phyloP scores from a whole-genome alignment of 306 rosid species.

The Rubus parviflorus region DNA sequence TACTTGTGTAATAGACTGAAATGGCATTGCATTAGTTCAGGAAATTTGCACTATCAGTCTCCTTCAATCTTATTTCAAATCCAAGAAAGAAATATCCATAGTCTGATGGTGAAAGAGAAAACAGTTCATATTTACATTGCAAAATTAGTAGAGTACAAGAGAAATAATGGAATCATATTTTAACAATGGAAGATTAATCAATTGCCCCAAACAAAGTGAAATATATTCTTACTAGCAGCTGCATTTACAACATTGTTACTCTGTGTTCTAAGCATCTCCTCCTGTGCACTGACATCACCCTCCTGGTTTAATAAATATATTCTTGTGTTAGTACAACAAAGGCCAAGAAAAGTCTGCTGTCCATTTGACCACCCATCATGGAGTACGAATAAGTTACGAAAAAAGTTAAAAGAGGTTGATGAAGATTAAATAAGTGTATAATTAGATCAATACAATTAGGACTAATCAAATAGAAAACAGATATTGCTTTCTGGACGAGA shows the following conservation, averaged over 20 bases:
- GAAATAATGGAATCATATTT: neutral
- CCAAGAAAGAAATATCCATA: too few species aligned
- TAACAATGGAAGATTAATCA: constrained; percentile 16
- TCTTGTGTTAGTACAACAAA: neutral
- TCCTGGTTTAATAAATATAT: constrained; percentile 44
- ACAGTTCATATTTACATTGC: neutral
- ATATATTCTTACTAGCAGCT: constrained; percentile 82
- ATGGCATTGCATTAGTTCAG: neutral
- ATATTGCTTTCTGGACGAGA: neutral
- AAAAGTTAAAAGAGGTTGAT: neutral
- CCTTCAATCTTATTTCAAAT: too few species aligned
- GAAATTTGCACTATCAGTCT: too few species aligned
- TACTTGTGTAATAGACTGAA: neutral
- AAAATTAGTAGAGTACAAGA: neutral
- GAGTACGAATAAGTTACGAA: neutral
- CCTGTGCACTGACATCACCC: constrained; percentile 63
- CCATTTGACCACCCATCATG: neutral
- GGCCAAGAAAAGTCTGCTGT: neutral
- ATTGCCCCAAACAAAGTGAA: constrained; percentile 78
- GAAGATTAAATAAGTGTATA: neutral
- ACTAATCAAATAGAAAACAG: neutral
- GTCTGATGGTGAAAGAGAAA: neutral
- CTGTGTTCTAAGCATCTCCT: constrained; percentile 70
- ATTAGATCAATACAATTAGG: neutral
- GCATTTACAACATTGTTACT: constrained; percentile 63